phyloP scores from a whole-genome alignment of 192 early-diverging fungal species.

The Coemansia sp. region DNA sequence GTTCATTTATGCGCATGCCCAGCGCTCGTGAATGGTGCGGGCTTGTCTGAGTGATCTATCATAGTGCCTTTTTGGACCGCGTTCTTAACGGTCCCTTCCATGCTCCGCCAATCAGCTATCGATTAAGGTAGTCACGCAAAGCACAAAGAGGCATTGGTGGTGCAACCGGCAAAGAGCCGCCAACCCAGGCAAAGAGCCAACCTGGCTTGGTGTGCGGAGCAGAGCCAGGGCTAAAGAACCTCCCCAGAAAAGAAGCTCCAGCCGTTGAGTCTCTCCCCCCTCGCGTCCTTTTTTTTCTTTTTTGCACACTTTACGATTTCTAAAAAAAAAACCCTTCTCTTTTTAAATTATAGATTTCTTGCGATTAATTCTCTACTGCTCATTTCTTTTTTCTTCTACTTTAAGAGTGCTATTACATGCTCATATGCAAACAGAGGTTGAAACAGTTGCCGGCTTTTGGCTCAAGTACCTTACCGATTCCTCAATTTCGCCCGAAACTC shows the following conservation, averaged over 20 bases:
- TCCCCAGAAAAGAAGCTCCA: constrained; percentile 6
- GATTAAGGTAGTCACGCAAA: neutral
- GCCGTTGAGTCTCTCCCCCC: constrained; percentile 21
- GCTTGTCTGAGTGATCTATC: neutral
- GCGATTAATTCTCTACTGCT: neutral
- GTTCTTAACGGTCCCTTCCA: neutral
- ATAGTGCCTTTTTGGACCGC: neutral
- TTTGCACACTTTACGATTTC: neutral
- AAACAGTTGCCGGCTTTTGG: constrained; percentile 49
- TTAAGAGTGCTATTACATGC: constrained; percentile 21
- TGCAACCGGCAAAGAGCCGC: neutral
- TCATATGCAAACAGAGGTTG: constrained; percentile 50
- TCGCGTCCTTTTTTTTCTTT: constrained; percentile 13
- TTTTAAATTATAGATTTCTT: neutral
- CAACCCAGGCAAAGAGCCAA: neutral
- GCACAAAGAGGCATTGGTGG: neutral
- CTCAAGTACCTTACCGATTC: constrained; percentile 41
- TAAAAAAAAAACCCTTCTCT: neutral
- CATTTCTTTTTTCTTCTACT: too few species aligned
- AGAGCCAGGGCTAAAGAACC: neutral
- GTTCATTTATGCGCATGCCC: neutral
- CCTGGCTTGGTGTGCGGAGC: neutral
- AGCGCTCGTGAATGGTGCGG: neutral
- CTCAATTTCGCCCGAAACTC: constrained; percentile 21
- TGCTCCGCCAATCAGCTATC: neutral